phyloP scores from a whole-genome alignment of 129 eudicot species.

The Flaveria ramosissima region DNA sequence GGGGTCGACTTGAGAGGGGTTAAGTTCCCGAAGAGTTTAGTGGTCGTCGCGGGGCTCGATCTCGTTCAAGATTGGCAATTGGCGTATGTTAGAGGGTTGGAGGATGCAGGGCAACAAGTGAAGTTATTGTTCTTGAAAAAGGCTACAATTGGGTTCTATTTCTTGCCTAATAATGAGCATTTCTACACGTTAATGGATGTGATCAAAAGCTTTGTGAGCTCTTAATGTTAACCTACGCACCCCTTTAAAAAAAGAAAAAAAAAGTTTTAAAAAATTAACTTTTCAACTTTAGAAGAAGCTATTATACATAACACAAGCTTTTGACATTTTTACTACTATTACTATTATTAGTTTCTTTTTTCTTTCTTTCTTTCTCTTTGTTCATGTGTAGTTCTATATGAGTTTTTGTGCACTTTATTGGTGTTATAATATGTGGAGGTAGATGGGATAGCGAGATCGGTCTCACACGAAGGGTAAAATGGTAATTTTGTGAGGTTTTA shows the following conservation, averaged over 20 bases:
- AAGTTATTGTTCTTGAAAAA: slow-evolving; percentile 48
- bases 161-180: slow-evolving; percentile 70
- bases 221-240: slow-evolving; percentile 23
- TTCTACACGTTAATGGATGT: slow-evolving; percentile 60
- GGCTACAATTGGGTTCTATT: slow-evolving; percentile 74
- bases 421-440: slow-evolving; percentile 32
- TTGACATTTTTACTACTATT: slow-evolving; percentile 40
- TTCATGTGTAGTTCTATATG: slow-evolving; percentile 44
- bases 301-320: slow-evolving; percentile 55
- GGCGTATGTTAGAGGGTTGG: slow-evolving; percentile 56
- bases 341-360: slow-evolving; percentile 26
- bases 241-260: neutral
- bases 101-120: slow-evolving; percentile 55
- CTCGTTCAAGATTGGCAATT: slow-evolving; percentile 71
- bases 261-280: neutral
- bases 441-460: neutral
- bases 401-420: slow-evolving; percentile 44
- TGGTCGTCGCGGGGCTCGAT: slow-evolving; percentile 63
- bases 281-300: slow-evolving; percentile 35
- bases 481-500: slow-evolving; percentile 16
- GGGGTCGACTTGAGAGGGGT: slow-evolving; percentile 46
- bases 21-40: slow-evolving; percentile 55
- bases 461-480: slow-evolving; percentile 19
- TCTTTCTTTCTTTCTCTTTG: neutral
- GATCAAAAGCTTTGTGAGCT: slow-evolving; percentile 59